Base-by-base conservation (phyloP, 495 filamentous ascomycete genomes). In the Sporormia fimetaria region DNA sequence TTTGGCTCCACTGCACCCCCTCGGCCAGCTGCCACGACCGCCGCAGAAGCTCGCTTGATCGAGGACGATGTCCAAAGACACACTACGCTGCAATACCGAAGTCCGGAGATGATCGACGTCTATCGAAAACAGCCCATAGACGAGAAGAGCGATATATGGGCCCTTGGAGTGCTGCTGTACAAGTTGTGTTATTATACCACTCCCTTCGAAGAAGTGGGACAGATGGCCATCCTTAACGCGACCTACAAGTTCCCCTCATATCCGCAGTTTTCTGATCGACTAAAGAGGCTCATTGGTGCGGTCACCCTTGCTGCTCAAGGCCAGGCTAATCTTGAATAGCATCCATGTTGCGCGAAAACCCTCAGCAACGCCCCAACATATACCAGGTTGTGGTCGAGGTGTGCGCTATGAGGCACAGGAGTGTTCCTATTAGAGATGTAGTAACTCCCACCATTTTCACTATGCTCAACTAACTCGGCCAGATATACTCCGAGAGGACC, bases 171-270 rank as follows among this genome's bases (percentile, higher is more conserved):
- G 21, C 68, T 98, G 33, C 67, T 98, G 33, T 98, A 96, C 68
- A 98, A 98, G 68, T 71, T 98, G 38, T 98, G 90, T 66, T 98
- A 96, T 66, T 98, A 96, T 66, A 98, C 92, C 20, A 98, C 90
- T 6, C 90, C 90, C 3, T 98, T 98, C 55, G 90, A 98, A 63
- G 92, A 95, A 40, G 83, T 90, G 51, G 90, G 90, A 14, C 87
- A 94, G 64, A 83, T 96, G 63, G 90, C 90, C n/a, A 98, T 98
- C 49, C 67, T 98, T 27, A 96, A 95, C 57, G 90, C 92, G 27
- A 92, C 74, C 54, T 98, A 82, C 74, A 90, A 84, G 58, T 96
- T 81, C 58, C 92, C 92, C 15, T 67, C 68, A 28, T 83, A 95
- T 54, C 90, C 90, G 21, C 57, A 69, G 15, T 96, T 96, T 61